Conservation (phyloP, 1,139 yeast genomes). For the Schwanniomyces etchellsii region DNA sequence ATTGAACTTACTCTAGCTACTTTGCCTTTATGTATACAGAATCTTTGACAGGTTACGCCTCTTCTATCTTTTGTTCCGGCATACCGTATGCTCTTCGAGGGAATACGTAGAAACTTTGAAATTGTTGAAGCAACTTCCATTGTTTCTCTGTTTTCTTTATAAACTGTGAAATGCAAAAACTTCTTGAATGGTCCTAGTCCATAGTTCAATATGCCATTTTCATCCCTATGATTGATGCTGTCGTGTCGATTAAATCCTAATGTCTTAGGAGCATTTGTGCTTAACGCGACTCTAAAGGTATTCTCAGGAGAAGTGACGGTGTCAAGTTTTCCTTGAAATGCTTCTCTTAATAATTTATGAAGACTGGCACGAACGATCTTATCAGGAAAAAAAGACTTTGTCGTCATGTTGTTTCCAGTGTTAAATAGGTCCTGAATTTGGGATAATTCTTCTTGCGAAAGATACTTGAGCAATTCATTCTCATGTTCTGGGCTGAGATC, state of each 20-base stretch:
- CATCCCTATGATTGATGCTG: slow-evolving; percentile 46
- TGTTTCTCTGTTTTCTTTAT: slow-evolving; percentile 94
- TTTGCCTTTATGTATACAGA: slow-evolving; percentile 64
- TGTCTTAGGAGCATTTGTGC: slow-evolving; percentile 23
- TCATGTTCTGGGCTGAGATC: slow-evolving; percentile 42
- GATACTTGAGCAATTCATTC: slow-evolving; percentile 39
- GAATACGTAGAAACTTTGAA: slow-evolving; percentile 67
- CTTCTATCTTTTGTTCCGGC: slow-evolving; percentile 98
- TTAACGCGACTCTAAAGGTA: slow-evolving; percentile 53
- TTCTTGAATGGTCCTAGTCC: slow-evolving; percentile 67
- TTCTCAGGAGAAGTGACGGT: slow-evolving; percentile 70
- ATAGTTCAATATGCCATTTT: slow-evolving; percentile 42
- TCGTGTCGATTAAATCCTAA: slow-evolving; percentile 33
- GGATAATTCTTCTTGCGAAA: slow-evolving; percentile 57
- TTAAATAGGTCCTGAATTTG: slow-evolving; percentile 50
- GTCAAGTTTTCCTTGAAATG: slow-evolving; percentile 72
- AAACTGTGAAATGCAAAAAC: slow-evolving; percentile 72
- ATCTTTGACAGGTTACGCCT: slow-evolving; percentile 87
- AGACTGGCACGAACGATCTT: slow-evolving; percentile 69
- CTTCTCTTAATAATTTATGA: slow-evolving; percentile 70
- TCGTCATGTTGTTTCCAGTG: slow-evolving; percentile 56
- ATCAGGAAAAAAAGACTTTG: slow-evolving; percentile 53
- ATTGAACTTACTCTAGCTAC: slow-evolving; percentile 76
- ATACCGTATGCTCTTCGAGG: slow-evolving; percentile 63
- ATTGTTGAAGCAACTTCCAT: slow-evolving; percentile 87